Evolutionary conservation across 371 early-diverging fungal genomes (phyloP), one percentile per base, ranked within the genome.

Genomic region (Basidiobolus meristosporus): DNA sequence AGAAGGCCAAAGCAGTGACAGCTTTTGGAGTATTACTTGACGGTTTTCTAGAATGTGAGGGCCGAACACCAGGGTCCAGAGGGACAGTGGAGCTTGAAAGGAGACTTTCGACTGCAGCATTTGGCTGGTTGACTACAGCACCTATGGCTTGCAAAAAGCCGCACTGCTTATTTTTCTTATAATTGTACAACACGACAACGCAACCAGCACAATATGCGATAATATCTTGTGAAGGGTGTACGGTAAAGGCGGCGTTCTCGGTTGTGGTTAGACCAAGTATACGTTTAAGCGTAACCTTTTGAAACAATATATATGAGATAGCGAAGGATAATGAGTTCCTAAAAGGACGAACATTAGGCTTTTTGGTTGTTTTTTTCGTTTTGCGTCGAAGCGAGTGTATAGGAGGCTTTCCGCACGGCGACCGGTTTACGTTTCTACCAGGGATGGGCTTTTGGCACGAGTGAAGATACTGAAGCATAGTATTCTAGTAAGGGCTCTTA

Each of bases 171-270:
- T 79, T 69, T 15, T 60, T 60, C 30, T 65, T 64, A 49, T 77
- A 68, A 50, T 76, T 70, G 52, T 79, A 81, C 23, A 81, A 57
- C 14, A 78, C 74, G 6, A 76, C 70, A 2, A 72, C 68, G 19
- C 73, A 76, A 23, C 82, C 85, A 21, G 84, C 76, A 19, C 78
- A 70, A 59, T 75, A 78, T 20, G 81, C 82, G 19, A 80, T 59
- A 34, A 77, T 44, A 53, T 70, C 73, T 4, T 62, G 57, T 3
- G 50, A 43, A 31, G 63, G 48, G 33, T 74, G 63, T 33, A 69
- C 57, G 4, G 72, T 68, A 35, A 82, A 41, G 18, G 60, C 56
- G 49, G 70, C 65, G 16, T 65, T 57, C 11, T 62, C 63, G 20
- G 57, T 63, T 3, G 71, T 59, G 2, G 77, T 76, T 19, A 75